Percentiles rank a stretch among this genome's conserved stretches.
Conservation (phyloP, 768 basidiomycete genomes). For the Mycena belliarum region DNA sequence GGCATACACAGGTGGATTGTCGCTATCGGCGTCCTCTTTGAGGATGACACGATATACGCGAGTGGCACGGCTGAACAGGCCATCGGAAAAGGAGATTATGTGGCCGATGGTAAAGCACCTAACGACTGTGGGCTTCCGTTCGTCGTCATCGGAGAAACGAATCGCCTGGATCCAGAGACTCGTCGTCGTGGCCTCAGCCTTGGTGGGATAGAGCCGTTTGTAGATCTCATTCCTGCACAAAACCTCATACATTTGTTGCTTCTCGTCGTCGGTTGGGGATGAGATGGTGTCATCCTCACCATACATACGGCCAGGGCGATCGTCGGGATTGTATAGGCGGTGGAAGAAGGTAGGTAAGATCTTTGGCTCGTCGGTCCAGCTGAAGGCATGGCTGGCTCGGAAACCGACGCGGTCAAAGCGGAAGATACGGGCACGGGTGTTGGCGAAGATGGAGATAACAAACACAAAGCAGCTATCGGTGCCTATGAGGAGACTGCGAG, state of each 20-base stretch:
- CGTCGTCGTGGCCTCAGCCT: not conserved
- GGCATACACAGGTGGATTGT: not conserved
- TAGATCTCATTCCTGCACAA: not conserved
- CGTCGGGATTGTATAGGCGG: constrained; percentile 7
- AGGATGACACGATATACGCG: constrained; percentile 10
- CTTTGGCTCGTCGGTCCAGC: not conserved
- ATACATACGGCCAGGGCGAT: not conserved
- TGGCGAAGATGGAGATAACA: not conserved
- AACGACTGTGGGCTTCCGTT: not conserved
- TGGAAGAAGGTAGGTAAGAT: constrained; percentile 14
- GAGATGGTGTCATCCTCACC: constrained; percentile 13
- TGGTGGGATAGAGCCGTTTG: not conserved
- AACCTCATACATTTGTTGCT: not conserved
- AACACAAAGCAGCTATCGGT: constrained; percentile 4
- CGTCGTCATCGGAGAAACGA: not conserved
- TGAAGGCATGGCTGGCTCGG: constrained; percentile 2
- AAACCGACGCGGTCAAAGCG: constrained; percentile 15
- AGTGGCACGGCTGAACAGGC: constrained; percentile 15
- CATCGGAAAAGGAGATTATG: not conserved
- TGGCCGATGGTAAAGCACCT: constrained; percentile 5
- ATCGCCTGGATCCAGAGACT: constrained; percentile 9
- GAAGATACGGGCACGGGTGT: not conserved
- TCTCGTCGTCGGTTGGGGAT: not conserved
- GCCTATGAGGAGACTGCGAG: constrained; percentile 8
- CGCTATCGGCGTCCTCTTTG: not conserved